Evolutionary conservation across 2,329 filamentous ascomycete species (phyloP).

Genomic region (Phyllosticta citrichinensis): DNA sequence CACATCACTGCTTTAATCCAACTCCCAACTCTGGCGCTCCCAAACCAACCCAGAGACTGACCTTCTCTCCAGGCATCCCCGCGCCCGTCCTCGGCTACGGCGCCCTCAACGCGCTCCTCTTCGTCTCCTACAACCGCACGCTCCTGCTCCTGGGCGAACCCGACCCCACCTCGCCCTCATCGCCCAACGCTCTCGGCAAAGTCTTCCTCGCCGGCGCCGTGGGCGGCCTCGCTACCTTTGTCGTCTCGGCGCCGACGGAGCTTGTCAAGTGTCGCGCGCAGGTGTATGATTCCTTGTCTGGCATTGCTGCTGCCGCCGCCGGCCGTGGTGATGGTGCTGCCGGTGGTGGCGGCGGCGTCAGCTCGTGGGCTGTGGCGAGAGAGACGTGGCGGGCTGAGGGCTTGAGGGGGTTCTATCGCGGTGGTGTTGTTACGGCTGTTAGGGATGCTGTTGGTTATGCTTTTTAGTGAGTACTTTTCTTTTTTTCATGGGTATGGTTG

Average conservation of each 20-base stretch:
- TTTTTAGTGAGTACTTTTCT: conserved; percentile 57
- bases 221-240: conserved; percentile 76
- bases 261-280: conserved; percentile 85
- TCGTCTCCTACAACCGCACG: conserved; percentile 83
- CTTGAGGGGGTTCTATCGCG: conserved; percentile 65
- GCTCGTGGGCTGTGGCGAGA: conserved; percentile 53
- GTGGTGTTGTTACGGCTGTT: conserved; percentile 69
- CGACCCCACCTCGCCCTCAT: conserved; percentile 17
- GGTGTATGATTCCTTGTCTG: conserved; percentile 32
- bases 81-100: conserved; percentile 85
- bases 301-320: background rate
- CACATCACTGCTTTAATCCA: background rate
- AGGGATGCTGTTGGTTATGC: conserved; percentile 90
- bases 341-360: conserved; percentile 23
- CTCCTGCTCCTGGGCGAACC: conserved; percentile 48
- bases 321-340: conserved; percentile 18
- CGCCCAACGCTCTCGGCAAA: conserved; percentile 41
- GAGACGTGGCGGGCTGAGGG: conserved; percentile 51
- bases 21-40: background rate
- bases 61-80: conserved; percentile 50
- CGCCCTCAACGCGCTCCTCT: conserved; percentile 80
- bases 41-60: background rate
- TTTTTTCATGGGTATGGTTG: conserved; percentile 4
- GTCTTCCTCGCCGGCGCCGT: conserved; percentile 72
- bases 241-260: conserved; percentile 80